Conservation (phyloP, 805 yeast species). For the Teunomyces atbi region DNA sequence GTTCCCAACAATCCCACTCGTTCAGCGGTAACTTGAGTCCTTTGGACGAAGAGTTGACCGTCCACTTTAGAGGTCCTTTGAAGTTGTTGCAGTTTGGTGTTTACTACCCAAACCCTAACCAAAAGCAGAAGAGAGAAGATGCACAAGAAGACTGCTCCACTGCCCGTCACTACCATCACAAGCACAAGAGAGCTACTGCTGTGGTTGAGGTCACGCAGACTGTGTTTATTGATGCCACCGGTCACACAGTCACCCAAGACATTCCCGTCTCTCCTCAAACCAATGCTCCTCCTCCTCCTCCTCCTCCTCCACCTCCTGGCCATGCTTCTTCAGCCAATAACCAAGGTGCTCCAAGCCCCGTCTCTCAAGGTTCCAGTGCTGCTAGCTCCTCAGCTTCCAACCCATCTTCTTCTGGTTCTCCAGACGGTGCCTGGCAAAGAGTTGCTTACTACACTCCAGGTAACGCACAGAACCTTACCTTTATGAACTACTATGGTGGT, state of each 20-base stretch:
- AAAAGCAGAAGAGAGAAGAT: slow-evolving; percentile 44
- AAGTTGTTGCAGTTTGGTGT: slow-evolving; percentile 83
- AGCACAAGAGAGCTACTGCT: slow-evolving; percentile 61
- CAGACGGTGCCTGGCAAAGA: slow-evolving; percentile 67
- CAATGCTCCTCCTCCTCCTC: neutral
- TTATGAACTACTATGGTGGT: slow-evolving; percentile 89
- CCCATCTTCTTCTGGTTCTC: slow-evolving; percentile 18
- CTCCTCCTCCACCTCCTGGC: no score
- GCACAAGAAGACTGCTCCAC: slow-evolving; percentile 48
- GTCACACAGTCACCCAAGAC: slow-evolving; percentile 36
- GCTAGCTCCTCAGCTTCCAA: slow-evolving; percentile 16
- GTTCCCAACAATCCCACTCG: slow-evolving; percentile 55
- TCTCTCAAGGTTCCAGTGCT: slow-evolving; percentile 16
- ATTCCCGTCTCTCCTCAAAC: slow-evolving; percentile 14
- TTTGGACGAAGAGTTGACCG: slow-evolving; percentile 79
- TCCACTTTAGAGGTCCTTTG: slow-evolving; percentile 90
- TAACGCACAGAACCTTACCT: slow-evolving; percentile 65
- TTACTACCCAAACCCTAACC: slow-evolving; percentile 57
- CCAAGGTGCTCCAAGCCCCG: neutral
- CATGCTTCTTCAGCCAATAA: neutral
- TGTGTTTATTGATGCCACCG: slow-evolving; percentile 63
- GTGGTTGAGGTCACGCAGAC: slow-evolving; percentile 76
- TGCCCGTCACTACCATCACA: slow-evolving; percentile 45
- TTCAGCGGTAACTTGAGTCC: slow-evolving; percentile 79
- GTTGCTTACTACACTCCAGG: slow-evolving; percentile 68